Evolutionary conservation across 768 basidiomycete species (phyloP).

Genomic region (Mycena galopus): DNA sequence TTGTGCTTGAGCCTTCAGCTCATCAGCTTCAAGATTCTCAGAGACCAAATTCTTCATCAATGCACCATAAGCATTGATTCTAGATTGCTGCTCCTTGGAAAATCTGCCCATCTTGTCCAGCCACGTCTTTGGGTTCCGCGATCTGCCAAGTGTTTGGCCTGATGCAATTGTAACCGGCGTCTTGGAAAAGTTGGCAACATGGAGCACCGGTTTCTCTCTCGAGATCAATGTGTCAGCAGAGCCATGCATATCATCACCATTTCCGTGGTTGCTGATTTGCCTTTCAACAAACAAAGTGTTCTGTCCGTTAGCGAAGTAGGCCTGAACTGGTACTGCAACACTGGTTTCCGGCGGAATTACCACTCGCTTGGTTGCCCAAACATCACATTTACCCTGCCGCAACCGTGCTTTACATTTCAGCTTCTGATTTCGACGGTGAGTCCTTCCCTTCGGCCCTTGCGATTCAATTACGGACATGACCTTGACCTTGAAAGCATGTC

Average conservation of each 20-base stretch:
- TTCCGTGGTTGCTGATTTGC: conserved; percentile 2
- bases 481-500: conserved; percentile 13
- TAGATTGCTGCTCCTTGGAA: neutral
- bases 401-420: neutral
- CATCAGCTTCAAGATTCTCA: neutral
- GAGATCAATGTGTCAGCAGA: conserved; percentile 33
- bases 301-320: neutral
- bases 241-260: conserved; percentile 20
- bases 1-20: neutral
- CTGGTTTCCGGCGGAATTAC: conserved; percentile 32
- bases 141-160: conserved; percentile 32
- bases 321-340: conserved; percentile 19
- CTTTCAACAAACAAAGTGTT: conserved; percentile 30
- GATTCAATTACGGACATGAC: neutral
- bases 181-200: conserved; percentile 2
- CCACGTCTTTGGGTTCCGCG: conserved; percentile 3
- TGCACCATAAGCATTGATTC: neutral
- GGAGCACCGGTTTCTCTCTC: neutral
- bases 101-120: neutral
- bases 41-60: neutral
- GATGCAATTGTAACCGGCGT: conserved; percentile 5
- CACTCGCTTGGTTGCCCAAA: conserved; percentile 3
- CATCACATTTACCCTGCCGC: neutral
- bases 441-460: neutral
- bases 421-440: conserved; percentile 14